Base-by-base conservation (phyloP, 306 rosid species). In the Bauhinia variegata region DNA sequence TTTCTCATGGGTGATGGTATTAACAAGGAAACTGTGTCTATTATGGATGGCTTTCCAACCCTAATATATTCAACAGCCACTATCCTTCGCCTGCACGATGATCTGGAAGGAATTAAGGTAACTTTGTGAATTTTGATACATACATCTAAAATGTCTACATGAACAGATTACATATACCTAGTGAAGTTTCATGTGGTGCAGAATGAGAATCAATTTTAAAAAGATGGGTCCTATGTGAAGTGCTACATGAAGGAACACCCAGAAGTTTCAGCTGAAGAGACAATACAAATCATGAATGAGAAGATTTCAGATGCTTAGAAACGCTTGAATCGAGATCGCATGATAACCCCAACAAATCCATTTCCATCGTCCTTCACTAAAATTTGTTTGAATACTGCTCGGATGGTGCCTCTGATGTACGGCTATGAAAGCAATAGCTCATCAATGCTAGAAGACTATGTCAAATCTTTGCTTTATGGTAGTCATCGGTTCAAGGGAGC, bases 211-310 rank as follows among this genome's bases (percentile, higher is more conserved):
- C 58, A 59, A 67, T 60, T 65, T 31, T 92, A 78, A 0, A 50
- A 34, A 0, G 95, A 85, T 61, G 88, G 92, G 12, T 87, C 95
- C 0, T 90, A 82, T 38, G 11, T 80, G 6, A 44, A 63, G 51
- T 54, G 77, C 51, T 85, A 83, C 75, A 38, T 82, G 82, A 75
- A 73, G 8, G 82, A 82, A 18, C 44, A 83, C 63, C 47, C 60
- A 2, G 86, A 43, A 1, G 38, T 63, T 42, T 62, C 75, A 0
- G 10, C 51, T 2, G 86, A 76, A 59, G 54, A 69, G 1, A 32
- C 89, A 68, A 7, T 19, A 5, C 66, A 38, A 23, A 71, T 67
- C 6, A 75, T 85, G 0, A 47, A 0, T 0, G 0, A 60, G 3
- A 38, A 41, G 82, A 85, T 85, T 54, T 73, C 79, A 4, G 53